A percentile compares a stretch with the other conserved stretches of the same genome.
phyloP scores from a whole-genome alignment of 352 stramenopile genomes.

The Phytophthora vignae region DNA sequence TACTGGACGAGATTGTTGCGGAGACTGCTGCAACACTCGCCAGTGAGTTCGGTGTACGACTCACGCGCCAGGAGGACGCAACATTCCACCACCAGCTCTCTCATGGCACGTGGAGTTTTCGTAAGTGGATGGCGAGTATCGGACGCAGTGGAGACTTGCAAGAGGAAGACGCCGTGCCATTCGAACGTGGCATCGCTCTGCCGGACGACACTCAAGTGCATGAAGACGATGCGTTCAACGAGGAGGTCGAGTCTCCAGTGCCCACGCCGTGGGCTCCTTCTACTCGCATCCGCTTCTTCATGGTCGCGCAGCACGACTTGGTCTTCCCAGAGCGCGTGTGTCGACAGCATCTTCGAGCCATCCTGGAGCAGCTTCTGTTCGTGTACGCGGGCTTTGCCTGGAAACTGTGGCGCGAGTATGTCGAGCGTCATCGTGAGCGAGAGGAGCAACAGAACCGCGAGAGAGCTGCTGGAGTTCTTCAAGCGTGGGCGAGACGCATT shows the following conservation, averaged over 20 bases:
- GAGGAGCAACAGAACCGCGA: constrained; percentile 41
- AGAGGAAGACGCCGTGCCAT: constrained; percentile 57
- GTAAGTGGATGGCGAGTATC: constrained; percentile 57
- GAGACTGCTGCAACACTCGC: constrained; percentile 53
- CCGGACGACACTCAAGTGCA: constrained; percentile 5
- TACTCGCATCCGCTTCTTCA: constrained; percentile 58
- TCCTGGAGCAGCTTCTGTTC: constrained; percentile 71
- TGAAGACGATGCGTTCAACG: constrained; percentile 3
- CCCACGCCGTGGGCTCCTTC: constrained; percentile 49
- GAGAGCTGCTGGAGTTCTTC: constrained; percentile 36
- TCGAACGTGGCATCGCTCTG: constrained; percentile 17
- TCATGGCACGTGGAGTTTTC: constrained; percentile 50
- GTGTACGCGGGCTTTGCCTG: constrained; percentile 73
- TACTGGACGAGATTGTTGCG: constrained; percentile 58
- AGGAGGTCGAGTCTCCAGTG: constrained; percentile 5
- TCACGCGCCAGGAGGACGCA: constrained; percentile 49
- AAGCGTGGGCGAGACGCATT: constrained; percentile 53
- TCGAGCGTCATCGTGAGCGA: constrained; percentile 43
- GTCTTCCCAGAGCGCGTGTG: constrained; percentile 50
- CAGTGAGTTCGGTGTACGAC: constrained; percentile 49
- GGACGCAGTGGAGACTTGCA: constrained; percentile 43
- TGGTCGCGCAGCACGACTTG: constrained; percentile 56
- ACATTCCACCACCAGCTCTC: constrained; percentile 48
- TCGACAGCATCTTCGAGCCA: constrained; percentile 44
- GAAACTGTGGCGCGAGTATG: constrained; percentile 55